A percentile compares a stretch with the other conserved stretches of the same genome.
These are phyloP conservation scores for Alternaria consortialis DNA, from an alignment of 2,329 filamentous ascomycete species.

Conservation along the genomic window DNA sequence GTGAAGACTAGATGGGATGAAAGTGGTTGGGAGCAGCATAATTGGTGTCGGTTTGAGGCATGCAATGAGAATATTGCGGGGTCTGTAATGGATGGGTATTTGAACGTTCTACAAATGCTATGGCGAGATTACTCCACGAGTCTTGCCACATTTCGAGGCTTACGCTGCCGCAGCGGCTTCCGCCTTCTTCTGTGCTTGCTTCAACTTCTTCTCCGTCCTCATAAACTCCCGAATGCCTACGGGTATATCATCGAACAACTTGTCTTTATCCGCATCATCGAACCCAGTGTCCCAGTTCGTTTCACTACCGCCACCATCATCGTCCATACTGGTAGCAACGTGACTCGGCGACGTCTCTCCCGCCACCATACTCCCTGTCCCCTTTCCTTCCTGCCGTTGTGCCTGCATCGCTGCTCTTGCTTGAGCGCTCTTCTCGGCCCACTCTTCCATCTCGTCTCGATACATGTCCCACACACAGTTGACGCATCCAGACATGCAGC, in stretches of 20 bases:
- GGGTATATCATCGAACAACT: constrained; percentile 81
- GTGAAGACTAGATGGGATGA: constrained; percentile 59
- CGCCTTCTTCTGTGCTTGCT: constrained; percentile 73
- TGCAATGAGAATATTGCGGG: neutral
- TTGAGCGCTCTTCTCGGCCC: constrained; percentile 72
- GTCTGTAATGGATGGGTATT: constrained; percentile 21
- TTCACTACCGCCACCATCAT: constrained; percentile 80
- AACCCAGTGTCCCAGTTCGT: constrained; percentile 65
- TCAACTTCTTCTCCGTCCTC: constrained; percentile 92
- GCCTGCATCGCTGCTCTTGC: constrained; percentile 65
- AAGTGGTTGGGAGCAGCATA: constrained; percentile 8
- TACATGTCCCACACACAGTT: constrained; percentile 97
- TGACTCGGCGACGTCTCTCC: constrained; percentile 56
- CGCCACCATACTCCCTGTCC: constrained; percentile 48
- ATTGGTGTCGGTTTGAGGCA: constrained; percentile 7
- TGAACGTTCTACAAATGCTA: constrained; percentile 11
- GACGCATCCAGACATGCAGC: constrained; percentile 98
- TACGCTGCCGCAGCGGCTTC: constrained; percentile 49
- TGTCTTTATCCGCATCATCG: constrained; percentile 59
- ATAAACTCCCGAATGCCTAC: constrained; percentile 97
- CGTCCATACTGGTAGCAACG: constrained; percentile 73
- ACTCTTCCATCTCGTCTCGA: constrained; percentile 91
- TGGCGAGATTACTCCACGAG: neutral
- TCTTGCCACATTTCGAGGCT: constrained; percentile 3
- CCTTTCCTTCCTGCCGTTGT: constrained; percentile 36